Conservation (phyloP, 1,284 basidiomycete species). For the Schizopora paradoxa region DNA sequence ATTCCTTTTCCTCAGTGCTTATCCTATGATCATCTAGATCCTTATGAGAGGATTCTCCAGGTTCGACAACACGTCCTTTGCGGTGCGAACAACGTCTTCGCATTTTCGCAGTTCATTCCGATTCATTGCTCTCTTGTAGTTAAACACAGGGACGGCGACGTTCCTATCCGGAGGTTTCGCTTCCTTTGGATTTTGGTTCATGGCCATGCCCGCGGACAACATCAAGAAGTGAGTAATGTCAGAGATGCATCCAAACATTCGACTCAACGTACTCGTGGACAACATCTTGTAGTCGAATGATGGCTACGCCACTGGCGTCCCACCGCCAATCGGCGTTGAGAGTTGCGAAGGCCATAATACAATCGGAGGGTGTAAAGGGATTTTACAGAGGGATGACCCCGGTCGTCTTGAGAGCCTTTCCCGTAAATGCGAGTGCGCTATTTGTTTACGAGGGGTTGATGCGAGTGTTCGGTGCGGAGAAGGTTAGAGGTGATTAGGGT, state of each 20-base stretch:
- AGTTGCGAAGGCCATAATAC: slow-evolving; percentile 46
- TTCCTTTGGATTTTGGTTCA: slow-evolving; percentile 59
- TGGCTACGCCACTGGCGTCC: slow-evolving; percentile 44
- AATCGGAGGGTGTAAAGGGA: slow-evolving; percentile 46
- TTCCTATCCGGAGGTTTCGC: slow-evolving; percentile 67
- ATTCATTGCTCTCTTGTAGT: slow-evolving; percentile 30
- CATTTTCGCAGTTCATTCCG: slow-evolving; percentile 1
- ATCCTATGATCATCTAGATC: slow-evolving; percentile 32
- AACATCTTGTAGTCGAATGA: slow-evolving; percentile 54
- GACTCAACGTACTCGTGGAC: no score
- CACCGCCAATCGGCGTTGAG: slow-evolving; percentile 42
- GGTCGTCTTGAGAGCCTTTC: slow-evolving; percentile 62
- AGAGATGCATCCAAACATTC: background rate
- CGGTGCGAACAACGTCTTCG: slow-evolving; percentile 33
- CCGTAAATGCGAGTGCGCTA: slow-evolving; percentile 65
- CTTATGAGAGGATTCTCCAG: slow-evolving; percentile 53
- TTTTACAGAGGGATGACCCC: slow-evolving; percentile 61
- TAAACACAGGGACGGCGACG: slow-evolving; percentile 58
- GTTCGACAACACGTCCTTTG: slow-evolving; percentile 47
- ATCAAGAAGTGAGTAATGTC: slow-evolving; percentile 58
- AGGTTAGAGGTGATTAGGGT: slow-evolving; percentile 36
- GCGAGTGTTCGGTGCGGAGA: slow-evolving; percentile 58
- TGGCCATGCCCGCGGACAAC: slow-evolving; percentile 73
- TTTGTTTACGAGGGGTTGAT: slow-evolving; percentile 69
- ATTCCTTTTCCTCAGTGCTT: slow-evolving; percentile 12